Evolutionary conservation across 257 asterid genomes (phyloP), one percentile per base, ranked within the genome.

Genomic region (Eucommia ulmoides): DNA sequence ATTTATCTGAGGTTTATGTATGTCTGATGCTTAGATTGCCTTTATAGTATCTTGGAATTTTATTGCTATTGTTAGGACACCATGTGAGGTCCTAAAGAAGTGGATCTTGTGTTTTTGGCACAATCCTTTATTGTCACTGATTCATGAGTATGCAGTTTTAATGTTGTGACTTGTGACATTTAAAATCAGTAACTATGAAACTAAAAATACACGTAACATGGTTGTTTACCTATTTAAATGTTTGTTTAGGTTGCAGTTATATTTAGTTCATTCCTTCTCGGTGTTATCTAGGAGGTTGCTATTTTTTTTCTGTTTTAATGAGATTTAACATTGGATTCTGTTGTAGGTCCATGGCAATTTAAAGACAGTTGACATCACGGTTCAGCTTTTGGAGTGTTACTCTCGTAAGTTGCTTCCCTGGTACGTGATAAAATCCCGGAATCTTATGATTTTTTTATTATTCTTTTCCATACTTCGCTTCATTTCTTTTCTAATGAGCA

Each of bases 311-410:
- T 60, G 29, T 10, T 51, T 38, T 38, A 51, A 26, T 52, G 29
- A 53, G 48, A 18, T 54, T 60, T 33, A 55, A 24, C 57, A 22
- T 56, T 54, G 24, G 41, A 45, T 47, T 59, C 22, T 51, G 44
- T 61, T 64, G 52, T 89, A 89, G 97, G 82, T 67, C 47, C 48
- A 63, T 54, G 69, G 79, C 66, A 69, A 80, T 78, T 57, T 50
- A 25, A 64, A 50, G 52, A 67, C 83, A 52, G 71, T 50, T 51
- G 63, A 68, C 56, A 52, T 54, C 64, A 66, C 74, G 61, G 50
- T 74, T 69, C 52, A 71, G 67, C 87, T 91, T 74, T 79, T 86
- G 72, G 93, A 86, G 60, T 73, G 75, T 60, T 91, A 80, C 66
- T 69, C 83, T 44, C 45, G 57, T 38, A 79, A 70, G 77, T 74